Evolutionary conservation across 768 basidiomycete species (phyloP).

Genomic region (Russula brevipes): DNA sequence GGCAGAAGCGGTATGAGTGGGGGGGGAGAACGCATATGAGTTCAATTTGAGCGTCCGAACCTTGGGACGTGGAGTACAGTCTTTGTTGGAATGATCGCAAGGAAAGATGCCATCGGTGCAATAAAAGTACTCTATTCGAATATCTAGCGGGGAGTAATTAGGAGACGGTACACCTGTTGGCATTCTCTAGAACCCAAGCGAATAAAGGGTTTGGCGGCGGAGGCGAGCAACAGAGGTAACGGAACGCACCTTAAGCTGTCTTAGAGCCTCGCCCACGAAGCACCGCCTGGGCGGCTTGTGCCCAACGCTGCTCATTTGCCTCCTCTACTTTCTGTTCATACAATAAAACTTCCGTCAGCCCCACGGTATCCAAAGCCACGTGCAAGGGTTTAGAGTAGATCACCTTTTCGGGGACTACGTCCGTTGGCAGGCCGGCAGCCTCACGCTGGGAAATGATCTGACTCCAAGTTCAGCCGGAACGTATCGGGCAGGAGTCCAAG

Average conservation of each 20-base stretch:
- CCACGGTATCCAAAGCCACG: background rate
- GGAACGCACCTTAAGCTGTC: background rate
- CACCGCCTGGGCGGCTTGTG: conserved; percentile 20
- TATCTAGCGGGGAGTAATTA: background rate
- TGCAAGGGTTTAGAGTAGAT: background rate
- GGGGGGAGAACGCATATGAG: too few species aligned
- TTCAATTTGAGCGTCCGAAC: too few species aligned
- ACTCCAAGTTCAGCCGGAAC: background rate
- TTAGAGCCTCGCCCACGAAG: conserved; percentile 9
- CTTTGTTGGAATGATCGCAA: too few species aligned
- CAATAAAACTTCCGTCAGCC: background rate
- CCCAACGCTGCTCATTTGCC: conserved; percentile 20
- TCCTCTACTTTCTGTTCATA: conserved; percentile 18
- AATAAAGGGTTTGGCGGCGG: background rate
- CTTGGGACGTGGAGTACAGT: too few species aligned
- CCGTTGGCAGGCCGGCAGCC: conserved; percentile 17
- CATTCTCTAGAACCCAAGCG: background rate
- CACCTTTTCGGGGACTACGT: conserved; percentile 18
- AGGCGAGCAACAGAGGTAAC: background rate
- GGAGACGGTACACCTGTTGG: background rate
- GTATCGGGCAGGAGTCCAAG: background rate
- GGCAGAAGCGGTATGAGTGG: too few species aligned
- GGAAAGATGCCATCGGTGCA: background rate
- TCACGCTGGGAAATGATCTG: conserved; percentile 21
- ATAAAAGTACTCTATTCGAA: conserved; percentile 1